Base-by-base conservation (phyloP, 2,329 filamentous ascomycete genomes). In the Fusarium multiceps region DNA sequence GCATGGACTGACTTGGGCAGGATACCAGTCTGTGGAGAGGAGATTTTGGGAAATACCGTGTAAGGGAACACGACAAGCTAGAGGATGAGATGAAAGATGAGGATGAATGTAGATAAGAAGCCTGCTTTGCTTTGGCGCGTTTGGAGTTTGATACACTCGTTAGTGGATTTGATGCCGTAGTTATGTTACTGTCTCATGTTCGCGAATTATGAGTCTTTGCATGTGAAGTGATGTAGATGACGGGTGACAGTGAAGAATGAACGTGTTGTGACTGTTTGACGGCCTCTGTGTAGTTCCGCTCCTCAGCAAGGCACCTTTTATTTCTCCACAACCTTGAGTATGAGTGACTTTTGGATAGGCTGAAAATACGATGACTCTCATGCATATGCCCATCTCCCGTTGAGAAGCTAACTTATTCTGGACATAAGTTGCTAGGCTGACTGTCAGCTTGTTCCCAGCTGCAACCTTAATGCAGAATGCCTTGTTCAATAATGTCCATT, bases 81-180 rank as follows among this genome's bases (percentile, higher is more conserved):
- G 57, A 60, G 20, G 32, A 60, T 59, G 55, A 47, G 32, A 60
- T 59, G 55, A 47, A 23, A 32, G 28, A 14, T 20, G 56, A 60
- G 34, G 25, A 62, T 61, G 56, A 62, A 62, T 69, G 66, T 69
- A 69, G 66, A 69, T 69, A 62, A 69, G 59, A 67, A 62, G 42
- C 57, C 55, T 60, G 54, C 62, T 53, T 70, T 59, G 62, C 40
- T 69, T 69, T 70, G 67, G 61, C 56, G 66, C n/a, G 50, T 69
- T 51, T 54, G 66, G 66, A 69, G 66, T 70, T 69, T 58, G 57
- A 64, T 63, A 55, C 48, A 59, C 59, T 68, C 57, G 63, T 63
- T 68, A 63, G 47, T 63, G 49, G 49, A 40, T 63, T 53, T 63
- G 59, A 42, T 23, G 46, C 18, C 30, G 41, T 47, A 41, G 49